Evolutionary conservation across 441 rosid genomes (phyloP).

Genomic region (Theobroma grandiflorum): DNA sequence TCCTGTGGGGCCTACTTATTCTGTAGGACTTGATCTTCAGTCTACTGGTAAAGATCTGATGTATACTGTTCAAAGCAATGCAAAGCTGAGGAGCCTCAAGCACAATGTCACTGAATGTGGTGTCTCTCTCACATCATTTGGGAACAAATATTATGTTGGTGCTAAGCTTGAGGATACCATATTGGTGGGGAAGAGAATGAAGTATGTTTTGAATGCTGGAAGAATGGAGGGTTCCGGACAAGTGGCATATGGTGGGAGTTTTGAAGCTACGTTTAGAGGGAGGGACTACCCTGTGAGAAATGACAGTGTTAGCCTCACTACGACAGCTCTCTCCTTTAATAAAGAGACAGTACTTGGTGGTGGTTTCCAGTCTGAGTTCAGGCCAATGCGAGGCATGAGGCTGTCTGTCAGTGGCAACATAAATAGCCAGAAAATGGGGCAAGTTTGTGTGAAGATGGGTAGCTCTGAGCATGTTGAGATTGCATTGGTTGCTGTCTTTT

Average conservation of each 20-base stretch:
- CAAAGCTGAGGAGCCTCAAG: conserved; percentile 68
- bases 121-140: conserved; percentile 65
- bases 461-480: conserved; percentile 78
- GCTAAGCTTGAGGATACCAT: conserved; percentile 81
- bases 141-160: conserved; percentile 67
- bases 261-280: conserved; percentile 84
- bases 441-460: conserved; percentile 63
- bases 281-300: conserved; percentile 78
- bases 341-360: conserved; percentile 77
- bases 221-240: conserved; percentile 68
- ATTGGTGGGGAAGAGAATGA: conserved; percentile 72
- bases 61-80: conserved; percentile 61
- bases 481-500: conserved; percentile 63
- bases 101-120: conserved; percentile 70
- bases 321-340: conserved; percentile 73
- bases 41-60: conserved; percentile 81
- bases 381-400: conserved; percentile 61
- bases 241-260: conserved; percentile 77
- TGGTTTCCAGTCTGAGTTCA: conserved; percentile 75
- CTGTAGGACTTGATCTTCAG: conserved; percentile 76
- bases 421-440: conserved; percentile 83
- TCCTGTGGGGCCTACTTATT: conserved; percentile 56
- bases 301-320: conserved; percentile 57
- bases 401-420: conserved; percentile 63
- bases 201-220: conserved; percentile 71